Evolutionary conservation across 2,329 filamentous ascomycete species (phyloP), one percentile per base, ranked within the genome.

Genomic region (Helicocarpus griseus): DNA sequence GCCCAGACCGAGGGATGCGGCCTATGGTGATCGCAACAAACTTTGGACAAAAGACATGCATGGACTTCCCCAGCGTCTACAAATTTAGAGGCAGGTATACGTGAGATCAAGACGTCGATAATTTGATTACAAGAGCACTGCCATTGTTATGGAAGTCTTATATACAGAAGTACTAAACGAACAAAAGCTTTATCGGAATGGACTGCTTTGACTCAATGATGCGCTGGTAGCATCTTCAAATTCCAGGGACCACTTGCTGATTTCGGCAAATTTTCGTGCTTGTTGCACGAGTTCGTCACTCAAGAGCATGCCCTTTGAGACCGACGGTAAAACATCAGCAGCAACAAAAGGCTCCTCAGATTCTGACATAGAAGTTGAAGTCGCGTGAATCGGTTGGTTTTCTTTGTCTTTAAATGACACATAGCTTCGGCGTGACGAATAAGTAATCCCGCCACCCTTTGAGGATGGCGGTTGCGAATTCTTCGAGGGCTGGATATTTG

Each of bases 221-320:
- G 50, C 54, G n/a, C n/a, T n/a, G 45, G 60, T 58, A 2, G 71
- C 65, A 49, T 72, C 69, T 54, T 72, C 69, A 61, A 70, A 72
- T 26, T 71, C 69, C 63, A 72, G 69, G 52, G 68, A 46, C 69
- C 69, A 72, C 54, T 64, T 56, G 54, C 72, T 69, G 40, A 72
- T 60, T 53, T 71, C 69, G 0, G 65, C 65, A 58, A 72, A 72
- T 39, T 70, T 71, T 54, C 59, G 58, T 26, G 63, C 63, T 47
- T 67, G 65, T 14, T 57, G 52, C 21, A 61, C 60, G 31, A 72
- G 57, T 47, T 72, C 69, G 36, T 66, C 64, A 52, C 68, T 72
- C 40, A 62, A 53, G 48, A 58, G 62, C 33, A 33, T 44, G 51
- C 6, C 31, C 29, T 21, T 49, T 52, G 31, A 58, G 54, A 35